Evolutionary conservation across 1,284 basidiomycete genomes (phyloP).

Genomic region (Anthracocystis walkeri): DNA sequence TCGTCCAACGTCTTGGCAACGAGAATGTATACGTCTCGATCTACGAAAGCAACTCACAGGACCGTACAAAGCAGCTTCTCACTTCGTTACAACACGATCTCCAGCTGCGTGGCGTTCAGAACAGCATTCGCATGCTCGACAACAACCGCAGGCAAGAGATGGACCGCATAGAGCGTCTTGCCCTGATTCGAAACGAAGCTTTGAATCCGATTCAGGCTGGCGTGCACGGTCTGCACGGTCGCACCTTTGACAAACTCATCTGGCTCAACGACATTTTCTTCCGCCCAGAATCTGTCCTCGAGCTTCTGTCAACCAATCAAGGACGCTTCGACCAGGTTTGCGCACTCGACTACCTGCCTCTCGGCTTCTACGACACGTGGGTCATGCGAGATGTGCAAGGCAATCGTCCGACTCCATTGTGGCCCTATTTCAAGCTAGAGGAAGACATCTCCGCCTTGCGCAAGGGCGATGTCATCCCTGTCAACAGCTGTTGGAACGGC

Average conservation of each 20-base stretch:
- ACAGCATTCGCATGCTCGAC: conserved; percentile 40
- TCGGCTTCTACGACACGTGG: conserved; percentile 73
- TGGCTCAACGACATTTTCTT: conserved; percentile 61
- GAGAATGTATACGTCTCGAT: conserved; percentile 74
- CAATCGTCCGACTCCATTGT: conserved; percentile 69
- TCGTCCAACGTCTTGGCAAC: conserved; percentile 70
- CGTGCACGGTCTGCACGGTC: conserved; percentile 23
- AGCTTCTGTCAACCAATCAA: conserved; percentile 72
- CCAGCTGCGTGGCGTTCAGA: conserved; percentile 27
- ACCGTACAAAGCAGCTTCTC: conserved; percentile 72
- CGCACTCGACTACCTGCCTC: conserved; percentile 73
- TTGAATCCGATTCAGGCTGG: conserved; percentile 46
- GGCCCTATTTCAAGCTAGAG: conserved; percentile 74
- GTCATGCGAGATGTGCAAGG: conserved; percentile 48
- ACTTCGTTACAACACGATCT: conserved; percentile 69
- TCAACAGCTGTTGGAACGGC: conserved; percentile 76
- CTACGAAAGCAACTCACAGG: conserved; percentile 74
- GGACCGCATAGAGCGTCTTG: conserved; percentile 54
- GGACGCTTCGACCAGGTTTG: conserved; percentile 75
- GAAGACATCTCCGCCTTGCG: conserved; percentile 70
- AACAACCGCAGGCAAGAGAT: conserved; percentile 31
- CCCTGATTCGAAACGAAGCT: conserved; percentile 55
- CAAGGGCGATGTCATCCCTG: conserved; percentile 68
- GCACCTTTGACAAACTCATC: conserved; percentile 46
- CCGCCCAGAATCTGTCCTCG: conserved; percentile 61